Evolutionary conservation across 345 rosid genomes (phyloP).

Genomic region (Eucalyptus virginea): DNA sequence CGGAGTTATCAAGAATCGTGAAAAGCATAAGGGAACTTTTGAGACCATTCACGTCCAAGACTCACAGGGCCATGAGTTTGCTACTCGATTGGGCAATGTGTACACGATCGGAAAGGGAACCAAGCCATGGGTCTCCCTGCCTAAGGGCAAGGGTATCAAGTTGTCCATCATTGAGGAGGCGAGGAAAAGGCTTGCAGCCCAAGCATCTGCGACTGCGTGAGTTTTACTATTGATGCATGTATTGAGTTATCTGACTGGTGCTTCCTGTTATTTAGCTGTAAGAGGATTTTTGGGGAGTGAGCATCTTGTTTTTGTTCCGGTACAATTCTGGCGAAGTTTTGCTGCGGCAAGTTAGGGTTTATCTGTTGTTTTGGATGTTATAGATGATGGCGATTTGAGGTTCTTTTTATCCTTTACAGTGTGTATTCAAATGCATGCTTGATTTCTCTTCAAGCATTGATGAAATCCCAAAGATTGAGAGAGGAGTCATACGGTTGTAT

Average conservation of each 20-base stretch:
- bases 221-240: background rate
- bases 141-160: slow-evolving; percentile 88
- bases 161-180: slow-evolving; percentile 80
- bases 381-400: background rate
- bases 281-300: background rate
- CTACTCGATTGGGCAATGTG: slow-evolving; percentile 74
- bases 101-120: slow-evolving; percentile 72
- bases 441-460: background rate
- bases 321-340: background rate
- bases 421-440: background rate
- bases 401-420: background rate
- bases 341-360: background rate
- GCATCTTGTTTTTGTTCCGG: background rate
- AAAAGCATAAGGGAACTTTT: slow-evolving; percentile 85
- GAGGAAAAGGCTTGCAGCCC: slow-evolving; percentile 61
- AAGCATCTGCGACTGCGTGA: slow-evolving; percentile 19
- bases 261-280: background rate
- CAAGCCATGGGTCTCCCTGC: slow-evolving; percentile 83
- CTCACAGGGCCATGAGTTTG: slow-evolving; percentile 70
- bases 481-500: background rate
- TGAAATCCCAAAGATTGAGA: background rate
- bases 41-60: slow-evolving; percentile 80
- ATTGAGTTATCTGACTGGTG: background rate
- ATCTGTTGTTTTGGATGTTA: background rate
- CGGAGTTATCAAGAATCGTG: slow-evolving; percentile 70